These are phyloP conservation scores for Galerina sulciceps DNA, from an alignment of 768 basidiomycete species.

Conservation along the genomic window DNA sequence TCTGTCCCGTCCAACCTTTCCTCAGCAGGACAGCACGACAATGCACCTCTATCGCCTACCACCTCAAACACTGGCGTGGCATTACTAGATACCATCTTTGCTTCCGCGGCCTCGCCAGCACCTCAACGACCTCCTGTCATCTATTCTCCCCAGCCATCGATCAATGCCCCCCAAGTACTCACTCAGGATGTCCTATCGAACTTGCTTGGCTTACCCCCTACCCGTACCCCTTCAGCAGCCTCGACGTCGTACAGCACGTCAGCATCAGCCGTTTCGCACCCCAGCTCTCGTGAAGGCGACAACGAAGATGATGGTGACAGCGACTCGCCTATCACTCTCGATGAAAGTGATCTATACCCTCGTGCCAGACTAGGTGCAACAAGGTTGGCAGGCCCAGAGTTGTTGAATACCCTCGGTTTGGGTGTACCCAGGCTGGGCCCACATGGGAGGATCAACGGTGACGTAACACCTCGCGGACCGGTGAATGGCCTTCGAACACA, in stretches of 20 bases:
- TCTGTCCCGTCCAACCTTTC: neutral
- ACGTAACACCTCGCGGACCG: slow-evolving; percentile 59
- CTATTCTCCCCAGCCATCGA: slow-evolving; percentile 36
- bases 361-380: slow-evolving; percentile 35
- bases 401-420: slow-evolving; percentile 22
- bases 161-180: slow-evolving; percentile 64
- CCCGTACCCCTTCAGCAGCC: slow-evolving; percentile 45
- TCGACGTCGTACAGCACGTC: slow-evolving; percentile 27
- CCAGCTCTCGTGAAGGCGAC: slow-evolving; percentile 60
- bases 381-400: slow-evolving; percentile 28
- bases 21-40: slow-evolving; percentile 29
- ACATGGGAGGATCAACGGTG: slow-evolving; percentile 43
- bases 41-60: slow-evolving; percentile 29
- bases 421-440: slow-evolving; percentile 21
- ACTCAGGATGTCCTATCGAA: slow-evolving; percentile 72
- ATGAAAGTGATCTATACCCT: slow-evolving; percentile 13
- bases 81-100: slow-evolving; percentile 74
- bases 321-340: slow-evolving; percentile 38
- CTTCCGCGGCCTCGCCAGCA: slow-evolving; percentile 52
- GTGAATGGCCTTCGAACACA: slow-evolving; percentile 19
- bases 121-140: slow-evolving; percentile 11
- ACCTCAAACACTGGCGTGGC: slow-evolving; percentile 51
- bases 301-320: slow-evolving; percentile 52
- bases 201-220: slow-evolving; percentile 59
- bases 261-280: slow-evolving; percentile 37